Conservation (phyloP, 805 yeast species). For the Saturnispora zaruensis region DNA sequence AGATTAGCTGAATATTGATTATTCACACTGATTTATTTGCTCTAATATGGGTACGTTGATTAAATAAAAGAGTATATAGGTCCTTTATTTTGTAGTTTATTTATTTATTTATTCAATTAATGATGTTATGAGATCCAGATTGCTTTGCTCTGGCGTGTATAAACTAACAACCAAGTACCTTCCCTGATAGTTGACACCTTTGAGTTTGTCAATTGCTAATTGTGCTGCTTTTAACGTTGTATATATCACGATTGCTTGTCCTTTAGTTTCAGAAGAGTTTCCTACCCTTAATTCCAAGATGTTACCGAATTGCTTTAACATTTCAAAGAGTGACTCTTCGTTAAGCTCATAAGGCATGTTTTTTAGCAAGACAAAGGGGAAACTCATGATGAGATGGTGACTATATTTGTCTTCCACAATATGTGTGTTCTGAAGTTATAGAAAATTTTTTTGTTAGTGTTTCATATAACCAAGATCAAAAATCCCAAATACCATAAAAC, state of each 20-base stretch:
- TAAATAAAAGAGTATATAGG: neutral
- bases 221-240: conserved; percentile 39
- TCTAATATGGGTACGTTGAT: neutral
- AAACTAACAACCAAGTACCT: conserved; percentile 46
- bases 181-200: conserved; percentile 52
- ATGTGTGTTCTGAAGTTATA: neutral
- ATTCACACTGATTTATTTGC: neutral
- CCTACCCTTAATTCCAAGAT: conserved; percentile 46
- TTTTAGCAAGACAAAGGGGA: conserved; percentile 39
- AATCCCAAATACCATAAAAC: neutral
- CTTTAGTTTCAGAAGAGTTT: conserved; percentile 31
- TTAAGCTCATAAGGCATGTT: conserved; percentile 48
- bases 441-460: neutral
- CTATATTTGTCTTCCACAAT: neutral
- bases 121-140: conserved; percentile 9
- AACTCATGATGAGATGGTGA: conserved; percentile 11
- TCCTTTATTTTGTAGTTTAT: neutral
- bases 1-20: conserved; percentile 51
- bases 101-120: neutral
- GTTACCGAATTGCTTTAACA: conserved; percentile 48
- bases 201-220: conserved; percentile 45
- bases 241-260: conserved; percentile 50
- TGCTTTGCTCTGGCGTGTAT: conserved; percentile 35
- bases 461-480: neutral
- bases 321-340: conserved; percentile 38